Evolutionary conservation across 169 alveolate species (phyloP).

Genomic region (Fabrea salina): DNA sequence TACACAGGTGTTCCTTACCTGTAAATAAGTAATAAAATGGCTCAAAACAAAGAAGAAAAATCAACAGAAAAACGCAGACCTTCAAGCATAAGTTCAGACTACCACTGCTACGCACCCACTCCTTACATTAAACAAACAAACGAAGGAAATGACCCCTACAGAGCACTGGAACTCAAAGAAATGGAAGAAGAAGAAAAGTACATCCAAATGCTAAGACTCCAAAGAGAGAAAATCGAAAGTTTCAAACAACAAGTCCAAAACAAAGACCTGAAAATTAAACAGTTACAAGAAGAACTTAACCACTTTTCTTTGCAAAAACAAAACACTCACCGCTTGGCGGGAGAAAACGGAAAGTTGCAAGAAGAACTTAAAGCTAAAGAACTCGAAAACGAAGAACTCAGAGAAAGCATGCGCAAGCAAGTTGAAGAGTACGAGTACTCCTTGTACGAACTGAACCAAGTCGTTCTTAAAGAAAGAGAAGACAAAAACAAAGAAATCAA

Average conservation of each 20-base stretch:
- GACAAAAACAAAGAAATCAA: constrained; percentile 17
- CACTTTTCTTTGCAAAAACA: neutral
- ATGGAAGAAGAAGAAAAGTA: constrained; percentile 20
- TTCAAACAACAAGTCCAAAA: neutral
- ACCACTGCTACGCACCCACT: no score
- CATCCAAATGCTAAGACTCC: neutral
- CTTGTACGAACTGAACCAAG: neutral
- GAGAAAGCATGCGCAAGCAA: neutral
- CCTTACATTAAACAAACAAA: no score
- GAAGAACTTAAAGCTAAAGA: neutral
- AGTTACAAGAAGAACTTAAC: neutral
- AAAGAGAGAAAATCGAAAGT: constrained; percentile 3
- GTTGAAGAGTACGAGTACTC: constrained; percentile 18
- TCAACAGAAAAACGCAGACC: no score
- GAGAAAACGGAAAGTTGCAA: no score
- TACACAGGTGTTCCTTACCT: no score
- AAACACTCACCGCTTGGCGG: no score
- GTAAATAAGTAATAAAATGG: no score
- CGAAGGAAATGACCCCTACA: neutral
- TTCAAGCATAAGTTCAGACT: no score
- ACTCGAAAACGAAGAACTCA: neutral
- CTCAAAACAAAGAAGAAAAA: no score
- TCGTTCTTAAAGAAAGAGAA: constrained; percentile 17
- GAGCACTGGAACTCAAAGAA: constrained; percentile 18
- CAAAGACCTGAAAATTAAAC: neutral